Base-by-base conservation (phyloP, 495 filamentous ascomycete species). In the Talaromyces wortmannii region DNA sequence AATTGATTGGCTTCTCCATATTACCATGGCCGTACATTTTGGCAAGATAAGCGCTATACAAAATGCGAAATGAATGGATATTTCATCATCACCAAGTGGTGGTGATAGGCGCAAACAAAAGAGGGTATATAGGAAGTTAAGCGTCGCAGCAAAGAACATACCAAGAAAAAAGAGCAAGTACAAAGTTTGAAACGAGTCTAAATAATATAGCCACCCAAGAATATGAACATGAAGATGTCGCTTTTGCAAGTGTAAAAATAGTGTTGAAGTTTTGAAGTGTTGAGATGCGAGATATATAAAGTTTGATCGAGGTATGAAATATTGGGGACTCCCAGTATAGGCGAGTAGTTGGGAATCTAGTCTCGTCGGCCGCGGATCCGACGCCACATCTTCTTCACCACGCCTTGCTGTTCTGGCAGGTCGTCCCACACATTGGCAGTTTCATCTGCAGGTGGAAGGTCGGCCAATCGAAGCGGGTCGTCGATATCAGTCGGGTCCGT, bases 301-400 rank as follows among this genome's bases (percentile, higher is more conserved):
- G 10, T 2, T 43, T 4, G n/a, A 15, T 11, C 10, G 40, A 43
- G 40, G 5, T 11, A 43, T 11, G 4, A 43, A 15, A 43, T 31
- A 29, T n/a, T n/a, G 31, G 30, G 5, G 31, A 5, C 6, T 15
- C 13, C 31, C 7, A 6, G 31, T 7, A 5, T 29, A 16, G 15
- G 13, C 3, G 30, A 23, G 4, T n/a, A 23, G 44, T 55, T 53
- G 33, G 31, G 40, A 48, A 30, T 43, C 45, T 23, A 59, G 44
- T 45, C 58, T 63, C 55, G 63, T 15, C 62, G 65, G 30, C 60
- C 63, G 23, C 70, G 67, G 23, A 75, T 49, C 57, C 65, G 77
- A 50, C 71, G 77, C 83, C 81, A 84, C 58, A 85, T 69, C 59
- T 77, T 81, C 64, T 68, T 80, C 46, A 84, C 65, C 36, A 75